Percentiles rank a stretch among this genome's conserved stretches.
These are phyloP conservation scores for Metrosideros polymorpha DNA, from an alignment of 441 rosid species.

Conservation along the genomic window DNA sequence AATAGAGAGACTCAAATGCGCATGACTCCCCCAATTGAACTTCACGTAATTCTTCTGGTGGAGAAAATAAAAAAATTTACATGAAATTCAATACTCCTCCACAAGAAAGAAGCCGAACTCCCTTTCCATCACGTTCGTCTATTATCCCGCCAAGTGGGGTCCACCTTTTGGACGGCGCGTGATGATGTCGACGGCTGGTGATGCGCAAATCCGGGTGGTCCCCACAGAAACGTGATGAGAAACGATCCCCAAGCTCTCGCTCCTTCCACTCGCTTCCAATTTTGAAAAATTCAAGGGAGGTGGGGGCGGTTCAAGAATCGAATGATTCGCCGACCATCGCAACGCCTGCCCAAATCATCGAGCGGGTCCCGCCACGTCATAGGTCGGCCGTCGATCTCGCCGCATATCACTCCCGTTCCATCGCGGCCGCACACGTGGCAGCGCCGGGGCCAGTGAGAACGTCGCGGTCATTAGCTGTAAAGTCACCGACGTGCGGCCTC, in stretches of 20 bases:
- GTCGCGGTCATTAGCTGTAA: constrained; percentile 8
- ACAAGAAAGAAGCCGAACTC: not conserved
- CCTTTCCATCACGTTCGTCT: not conserved
- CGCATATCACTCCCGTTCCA: constrained; percentile 1
- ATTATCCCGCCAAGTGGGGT: not conserved
- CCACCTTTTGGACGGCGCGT: not conserved
- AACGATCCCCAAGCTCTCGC: not conserved
- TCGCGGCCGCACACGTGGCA: constrained; percentile 19
- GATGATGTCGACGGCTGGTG: not conserved
- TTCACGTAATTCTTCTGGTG: too few species aligned
- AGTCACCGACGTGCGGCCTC: constrained; percentile 16
- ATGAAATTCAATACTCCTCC: too few species aligned
- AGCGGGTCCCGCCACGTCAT: constrained; percentile 11
- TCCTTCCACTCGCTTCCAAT: not conserved
- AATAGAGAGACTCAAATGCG: not conserved
- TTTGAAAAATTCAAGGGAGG: constrained; percentile 8
- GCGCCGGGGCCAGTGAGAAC: not conserved
- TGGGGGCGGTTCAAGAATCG: constrained; percentile 11
- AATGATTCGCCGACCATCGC: constrained; percentile 20
- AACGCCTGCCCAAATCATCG: not conserved
- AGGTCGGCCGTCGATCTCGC: constrained; percentile 1
- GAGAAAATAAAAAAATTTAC: too few species aligned
- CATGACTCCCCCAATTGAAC: not conserved
- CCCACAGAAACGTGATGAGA: not conserved
- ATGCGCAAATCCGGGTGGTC: not conserved